Conservation (phyloP, 371 early-diverging fungal genomes). For the Entomophthora muscae region DNA sequence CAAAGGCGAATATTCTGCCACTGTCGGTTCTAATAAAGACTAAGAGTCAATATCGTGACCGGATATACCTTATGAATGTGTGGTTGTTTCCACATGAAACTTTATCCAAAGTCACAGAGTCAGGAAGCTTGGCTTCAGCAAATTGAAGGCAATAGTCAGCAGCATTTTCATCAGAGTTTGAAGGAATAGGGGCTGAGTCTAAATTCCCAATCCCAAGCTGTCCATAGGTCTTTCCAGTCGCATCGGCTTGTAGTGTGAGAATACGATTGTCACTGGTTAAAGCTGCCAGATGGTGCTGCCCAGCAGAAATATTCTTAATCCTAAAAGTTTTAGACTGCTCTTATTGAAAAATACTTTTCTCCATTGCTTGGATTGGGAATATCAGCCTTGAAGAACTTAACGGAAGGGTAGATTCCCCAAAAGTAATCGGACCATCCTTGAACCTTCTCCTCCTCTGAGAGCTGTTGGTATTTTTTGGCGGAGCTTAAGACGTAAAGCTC, state of each 20-base stretch:
- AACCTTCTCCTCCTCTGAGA: background rate
- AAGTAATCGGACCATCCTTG: background rate
- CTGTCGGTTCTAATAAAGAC: background rate
- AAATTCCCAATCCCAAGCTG: background rate
- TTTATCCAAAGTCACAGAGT: background rate
- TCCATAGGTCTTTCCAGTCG: background rate
- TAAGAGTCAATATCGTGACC: background rate
- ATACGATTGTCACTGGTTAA: background rate
- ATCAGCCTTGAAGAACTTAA: background rate
- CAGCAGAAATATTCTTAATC: background rate
- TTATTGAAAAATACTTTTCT: background rate
- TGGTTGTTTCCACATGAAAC: background rate
- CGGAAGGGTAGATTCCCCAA: background rate
- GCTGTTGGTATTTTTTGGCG: background rate
- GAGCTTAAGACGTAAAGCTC: background rate
- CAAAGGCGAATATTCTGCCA: background rate
- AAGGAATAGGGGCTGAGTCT: background rate
- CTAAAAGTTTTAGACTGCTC: background rate
- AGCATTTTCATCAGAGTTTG: background rate
- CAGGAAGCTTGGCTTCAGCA: background rate
- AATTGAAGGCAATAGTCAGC: background rate
- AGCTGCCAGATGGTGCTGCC: background rate
- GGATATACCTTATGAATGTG: background rate
- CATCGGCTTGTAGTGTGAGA: background rate
- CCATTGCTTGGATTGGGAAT: background rate